phyloP scores from a whole-genome alignment of 2,329 filamentous ascomycete species.

The Aschersonia sp. region DNA sequence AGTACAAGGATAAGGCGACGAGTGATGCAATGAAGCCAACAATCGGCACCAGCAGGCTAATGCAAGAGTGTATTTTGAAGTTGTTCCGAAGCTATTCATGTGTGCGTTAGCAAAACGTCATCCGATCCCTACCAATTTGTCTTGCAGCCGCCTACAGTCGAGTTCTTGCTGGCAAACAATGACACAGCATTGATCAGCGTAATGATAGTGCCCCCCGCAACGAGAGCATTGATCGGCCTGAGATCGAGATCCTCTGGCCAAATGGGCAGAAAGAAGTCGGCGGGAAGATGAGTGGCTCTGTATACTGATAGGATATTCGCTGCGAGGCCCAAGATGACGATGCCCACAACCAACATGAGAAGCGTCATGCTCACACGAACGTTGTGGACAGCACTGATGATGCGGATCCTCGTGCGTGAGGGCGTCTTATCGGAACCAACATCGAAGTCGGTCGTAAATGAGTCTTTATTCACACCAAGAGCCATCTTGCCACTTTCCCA shows the following conservation, averaged over 20 bases:
- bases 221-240: slow-evolving; percentile 38
- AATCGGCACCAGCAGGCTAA: slow-evolving; percentile 13
- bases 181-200: slow-evolving; percentile 31
- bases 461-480: slow-evolving; percentile 20
- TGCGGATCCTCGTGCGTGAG: slow-evolving; percentile 21
- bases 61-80: slow-evolving; percentile 6
- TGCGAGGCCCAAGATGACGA: slow-evolving; percentile 39
- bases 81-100: slow-evolving; percentile 9
- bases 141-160: slow-evolving; percentile 21
- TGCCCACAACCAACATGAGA: slow-evolving; percentile 33
- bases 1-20: slow-evolving; percentile 42
- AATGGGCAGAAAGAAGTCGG: slow-evolving; percentile 33
- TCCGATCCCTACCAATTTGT: not conserved
- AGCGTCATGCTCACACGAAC: slow-evolving; percentile 31
- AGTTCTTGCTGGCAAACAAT: slow-evolving; percentile 32
- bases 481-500: not conserved
- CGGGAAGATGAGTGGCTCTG: slow-evolving; percentile 33
- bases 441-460: slow-evolving; percentile 33
- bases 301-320: slow-evolving; percentile 40
- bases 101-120: not conserved
- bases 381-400: slow-evolving; percentile 26
- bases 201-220: slow-evolving; percentile 36
- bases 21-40: slow-evolving; percentile 24
- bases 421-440: slow-evolving; percentile 23
- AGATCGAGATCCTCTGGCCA: slow-evolving; percentile 45